Conservation (phyloP, 345 rosid genomes). For the Citrus hindsii region DNA sequence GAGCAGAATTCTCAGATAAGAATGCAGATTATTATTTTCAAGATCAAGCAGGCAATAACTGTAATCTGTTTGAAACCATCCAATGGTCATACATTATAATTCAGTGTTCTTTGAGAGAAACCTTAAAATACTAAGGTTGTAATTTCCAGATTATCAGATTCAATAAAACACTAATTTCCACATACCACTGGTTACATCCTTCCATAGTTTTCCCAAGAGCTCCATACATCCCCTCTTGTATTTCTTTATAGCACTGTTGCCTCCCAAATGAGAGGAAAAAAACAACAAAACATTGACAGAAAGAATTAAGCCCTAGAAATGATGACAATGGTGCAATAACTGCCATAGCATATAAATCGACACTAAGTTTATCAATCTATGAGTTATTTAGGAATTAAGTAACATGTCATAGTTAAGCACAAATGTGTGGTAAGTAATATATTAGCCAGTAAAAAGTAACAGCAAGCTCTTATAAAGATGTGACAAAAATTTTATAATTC, state of each 20-base stretch:
- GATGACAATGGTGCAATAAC: background rate
- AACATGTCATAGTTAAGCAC: background rate
- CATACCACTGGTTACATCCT: slow-evolving; percentile 84
- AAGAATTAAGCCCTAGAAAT: background rate
- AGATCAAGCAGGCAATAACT: background rate
- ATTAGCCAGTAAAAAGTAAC: background rate
- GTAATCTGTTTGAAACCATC: background rate
- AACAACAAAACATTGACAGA: background rate
- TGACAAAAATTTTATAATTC: background rate
- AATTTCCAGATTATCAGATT: background rate
- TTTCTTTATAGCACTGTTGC: slow-evolving; percentile 64
- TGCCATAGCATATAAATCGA: background rate
- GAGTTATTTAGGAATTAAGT: background rate
- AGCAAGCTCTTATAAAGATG: background rate
- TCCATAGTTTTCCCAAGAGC: slow-evolving; percentile 65
- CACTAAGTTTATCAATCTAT: background rate
- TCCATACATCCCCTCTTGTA: slow-evolving; percentile 67
- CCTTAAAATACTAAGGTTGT: background rate
- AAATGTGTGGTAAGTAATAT: background rate
- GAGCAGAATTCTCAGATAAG: background rate
- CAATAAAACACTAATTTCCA: background rate
- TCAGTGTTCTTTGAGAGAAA: background rate
- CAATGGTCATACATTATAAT: background rate
- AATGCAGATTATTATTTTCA: background rate
- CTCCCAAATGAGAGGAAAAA: background rate